Base-by-base conservation (phyloP, 768 basidiomycete species). In the Fomitopsis pulvina region DNA sequence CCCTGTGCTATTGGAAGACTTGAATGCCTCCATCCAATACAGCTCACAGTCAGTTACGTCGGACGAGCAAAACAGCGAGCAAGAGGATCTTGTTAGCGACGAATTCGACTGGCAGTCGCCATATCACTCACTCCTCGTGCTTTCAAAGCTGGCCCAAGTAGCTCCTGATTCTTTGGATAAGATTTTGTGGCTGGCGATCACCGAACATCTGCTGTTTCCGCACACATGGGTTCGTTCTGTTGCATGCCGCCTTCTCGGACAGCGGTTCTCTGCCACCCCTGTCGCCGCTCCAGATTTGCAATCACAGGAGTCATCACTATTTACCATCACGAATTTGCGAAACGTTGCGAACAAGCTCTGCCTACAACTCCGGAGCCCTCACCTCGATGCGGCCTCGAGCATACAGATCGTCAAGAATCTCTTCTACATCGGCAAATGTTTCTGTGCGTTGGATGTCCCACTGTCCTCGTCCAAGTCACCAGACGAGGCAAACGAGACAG, bases 181-280 rank as follows among this genome's bases (percentile, higher is more conserved):
- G 49, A 69, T 89, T 0, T 63, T 73, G 1, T 95, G 93, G 92
- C 57, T 67, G 9, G 60, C 71, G 1, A 73, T 96, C 37, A 70
- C 79, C 21, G 57, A 70, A 0, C 83, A 87, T 58, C 77, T 97
- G 2, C 72, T 87, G 2, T 97, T 85, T 68, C 93, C 94, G 4
- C 96, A 99, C 64, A 80, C 90, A 3, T 97, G 94, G 95, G 92
- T 96, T 0, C 84, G 94, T 37, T 81, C 80, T 4, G 86, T 85
- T 0, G 76, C 92, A 1, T 84, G 85, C 51, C 76, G 90, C 48
- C 72, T 92, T 11, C 63, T 96, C 2, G 91, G 91, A 16, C 59
- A 75, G 20, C 68, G 92, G 4, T 92, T 87, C 63, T 65, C 76
- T 4, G 72, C 77, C 2, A 62, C 76, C 11, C 77, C 78, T 27